These are phyloP conservation scores for Candida freyschussii DNA, from an alignment of 1,139 yeast genomes.

Conservation along the genomic window DNA sequence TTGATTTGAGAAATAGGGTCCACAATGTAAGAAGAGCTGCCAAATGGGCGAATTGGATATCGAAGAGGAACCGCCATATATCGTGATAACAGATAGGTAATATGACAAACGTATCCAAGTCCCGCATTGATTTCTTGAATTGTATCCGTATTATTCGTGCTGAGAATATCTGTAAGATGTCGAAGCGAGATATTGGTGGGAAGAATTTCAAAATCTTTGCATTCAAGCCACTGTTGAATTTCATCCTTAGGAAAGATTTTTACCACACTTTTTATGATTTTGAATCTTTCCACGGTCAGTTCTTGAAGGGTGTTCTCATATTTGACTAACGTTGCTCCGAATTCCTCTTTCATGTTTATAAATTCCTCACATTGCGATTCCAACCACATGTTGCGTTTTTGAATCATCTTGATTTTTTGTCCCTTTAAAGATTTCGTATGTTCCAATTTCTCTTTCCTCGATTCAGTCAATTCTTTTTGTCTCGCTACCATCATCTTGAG, in stretches of 20 bases:
- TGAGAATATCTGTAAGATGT: conserved; percentile 15
- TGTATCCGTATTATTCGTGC: conserved; percentile 22
- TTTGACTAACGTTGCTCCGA: conserved; percentile 9
- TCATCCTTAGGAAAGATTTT: conserved; percentile 18
- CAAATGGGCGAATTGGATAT: conserved; percentile 46
- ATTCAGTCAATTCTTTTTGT: conserved; percentile 5
- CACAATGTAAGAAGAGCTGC: conserved; percentile 45
- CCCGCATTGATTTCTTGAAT: conserved; percentile 43
- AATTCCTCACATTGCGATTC: conserved; percentile 6
- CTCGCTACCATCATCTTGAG: conserved; percentile 6
- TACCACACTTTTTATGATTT: conserved; percentile 9
- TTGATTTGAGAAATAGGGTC: conserved; percentile 45
- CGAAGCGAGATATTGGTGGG: conserved; percentile 16
- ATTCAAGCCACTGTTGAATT: conserved; percentile 20
- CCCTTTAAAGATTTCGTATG: conserved; percentile 10
- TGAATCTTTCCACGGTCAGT: conserved; percentile 17
- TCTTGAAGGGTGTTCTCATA: conserved; percentile 22
- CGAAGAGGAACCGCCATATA: conserved; percentile 44
- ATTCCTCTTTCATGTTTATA: conserved; percentile 13
- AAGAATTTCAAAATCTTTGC: conserved; percentile 17
- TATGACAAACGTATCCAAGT: conserved; percentile 43
- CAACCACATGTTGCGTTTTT: conserved; percentile 2
- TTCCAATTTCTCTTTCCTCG: conserved; percentile 10
- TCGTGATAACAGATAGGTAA: conserved; percentile 37
- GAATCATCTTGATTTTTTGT: conserved; percentile 6